Conservation (phyloP, 2,329 filamentous ascomycete species). For the Arthrobotrys iridis region DNA sequence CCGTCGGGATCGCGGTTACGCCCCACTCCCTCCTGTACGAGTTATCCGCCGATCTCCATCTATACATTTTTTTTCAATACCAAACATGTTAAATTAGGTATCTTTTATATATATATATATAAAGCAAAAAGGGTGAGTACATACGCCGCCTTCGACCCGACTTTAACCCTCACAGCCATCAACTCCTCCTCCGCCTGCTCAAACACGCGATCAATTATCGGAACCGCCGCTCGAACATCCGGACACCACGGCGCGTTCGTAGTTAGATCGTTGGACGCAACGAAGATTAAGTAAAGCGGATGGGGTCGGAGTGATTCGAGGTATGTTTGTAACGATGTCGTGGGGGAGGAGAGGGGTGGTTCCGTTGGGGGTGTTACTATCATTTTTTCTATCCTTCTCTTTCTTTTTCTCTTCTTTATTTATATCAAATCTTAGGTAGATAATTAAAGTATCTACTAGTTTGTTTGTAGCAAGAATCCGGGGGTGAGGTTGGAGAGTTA, state of each 20-base stretch:
- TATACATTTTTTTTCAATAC: conserved; percentile 47
- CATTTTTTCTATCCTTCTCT: background rate
- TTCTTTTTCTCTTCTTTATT: background rate
- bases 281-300: conserved; percentile 61
- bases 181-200: conserved; percentile 55
- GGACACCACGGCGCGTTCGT: conserved; percentile 63
- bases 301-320: background rate
- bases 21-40: conserved; percentile 61
- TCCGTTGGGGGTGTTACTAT: background rate
- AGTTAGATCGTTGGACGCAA: conserved; percentile 60
- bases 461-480: too few species aligned
- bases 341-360: background rate
- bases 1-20: conserved; percentile 60
- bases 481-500: too few species aligned
- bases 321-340: conserved; percentile 5
- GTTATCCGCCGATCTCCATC: conserved; percentile 60
- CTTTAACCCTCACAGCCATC: conserved; percentile 59
- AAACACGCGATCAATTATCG: conserved; percentile 60
- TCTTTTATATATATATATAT: background rate
- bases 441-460: too few species aligned
- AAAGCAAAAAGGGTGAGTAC: conserved; percentile 57
- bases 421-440: too few species aligned
- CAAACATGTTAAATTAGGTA: background rate
- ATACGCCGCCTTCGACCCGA: conserved; percentile 60
- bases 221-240: conserved; percentile 61